phyloP scores from a whole-genome alignment of 176 grass and related monocot species.

The Cenchrus americanus region DNA sequence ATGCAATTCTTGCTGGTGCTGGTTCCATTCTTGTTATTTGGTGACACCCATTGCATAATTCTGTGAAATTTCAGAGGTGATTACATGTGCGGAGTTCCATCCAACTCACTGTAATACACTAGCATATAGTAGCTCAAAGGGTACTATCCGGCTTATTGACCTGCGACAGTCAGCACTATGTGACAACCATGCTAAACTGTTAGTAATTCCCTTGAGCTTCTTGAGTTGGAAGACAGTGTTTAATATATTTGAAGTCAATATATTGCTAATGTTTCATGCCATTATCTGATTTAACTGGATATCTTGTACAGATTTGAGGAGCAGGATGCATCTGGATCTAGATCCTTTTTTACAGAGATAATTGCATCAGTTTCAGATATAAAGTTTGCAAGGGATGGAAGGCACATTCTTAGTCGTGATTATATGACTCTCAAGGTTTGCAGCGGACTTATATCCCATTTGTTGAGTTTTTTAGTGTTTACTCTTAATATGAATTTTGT shows the following conservation, averaged over 20 bases:
- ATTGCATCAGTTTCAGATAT: conserved; percentile 90
- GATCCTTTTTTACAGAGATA: conserved; percentile 94
- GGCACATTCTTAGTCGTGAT: conserved; percentile 92
- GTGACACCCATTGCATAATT: conserved; percentile 42
- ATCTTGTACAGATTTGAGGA: conserved; percentile 80
- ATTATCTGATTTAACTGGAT: conserved; percentile 24
- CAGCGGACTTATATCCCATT: neutral
- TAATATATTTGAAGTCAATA: conserved; percentile 1
- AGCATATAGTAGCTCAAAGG: conserved; percentile 96
- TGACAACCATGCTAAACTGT: conserved; percentile 88
- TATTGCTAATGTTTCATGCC: conserved; percentile 24
- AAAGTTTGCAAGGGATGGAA: conserved; percentile 83
- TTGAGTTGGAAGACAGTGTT: conserved; percentile 31
- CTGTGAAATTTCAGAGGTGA: conserved; percentile 83
- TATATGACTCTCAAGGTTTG: conserved; percentile 97
- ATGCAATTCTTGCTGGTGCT: conserved; percentile 31
- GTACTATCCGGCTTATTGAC: conserved; percentile 90
- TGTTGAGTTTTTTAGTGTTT: neutral
- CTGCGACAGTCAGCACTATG: conserved; percentile 88
- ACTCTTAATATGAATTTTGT: conserved; percentile 7
- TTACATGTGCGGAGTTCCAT: conserved; percentile 94
- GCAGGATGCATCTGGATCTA: conserved; percentile 75
- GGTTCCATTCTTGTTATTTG: conserved; percentile 23
- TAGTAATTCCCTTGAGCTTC: conserved; percentile 53
- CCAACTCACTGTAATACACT: conserved; percentile 84